These are phyloP conservation scores for Xylaria scruposa DNA, from an alignment of 495 filamentous ascomycete genomes.

Conservation along the genomic window DNA sequence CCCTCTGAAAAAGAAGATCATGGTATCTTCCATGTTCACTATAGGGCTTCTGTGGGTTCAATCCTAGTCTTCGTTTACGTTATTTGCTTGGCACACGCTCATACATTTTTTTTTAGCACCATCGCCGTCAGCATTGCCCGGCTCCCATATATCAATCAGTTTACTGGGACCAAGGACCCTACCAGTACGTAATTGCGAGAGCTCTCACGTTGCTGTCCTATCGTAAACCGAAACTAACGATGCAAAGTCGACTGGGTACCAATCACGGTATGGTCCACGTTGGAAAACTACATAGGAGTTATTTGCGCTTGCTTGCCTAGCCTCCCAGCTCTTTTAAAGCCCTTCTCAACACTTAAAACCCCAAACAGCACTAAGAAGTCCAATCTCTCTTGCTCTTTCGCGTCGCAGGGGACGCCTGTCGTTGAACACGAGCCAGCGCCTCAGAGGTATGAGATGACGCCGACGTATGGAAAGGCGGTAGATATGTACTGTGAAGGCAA, in stretches of 20 bases:
- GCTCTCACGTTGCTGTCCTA: not conserved
- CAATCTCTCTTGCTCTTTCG: not conserved
- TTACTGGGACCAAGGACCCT: conserved; percentile 5
- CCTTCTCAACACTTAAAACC: not conserved
- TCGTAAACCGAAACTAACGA: not conserved
- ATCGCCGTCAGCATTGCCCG: conserved; percentile 8
- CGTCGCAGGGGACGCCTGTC: not conserved
- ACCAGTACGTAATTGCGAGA: not conserved
- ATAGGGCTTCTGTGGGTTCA: conserved; percentile 56
- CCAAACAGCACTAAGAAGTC: not conserved
- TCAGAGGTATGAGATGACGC: not conserved
- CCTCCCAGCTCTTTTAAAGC: conserved; percentile 13
- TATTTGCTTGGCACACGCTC: too few relatives aligned
- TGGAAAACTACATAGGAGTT: conserved; percentile 10
- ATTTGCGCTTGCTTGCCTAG: conserved; percentile 17
- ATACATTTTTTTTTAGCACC: not conserved
- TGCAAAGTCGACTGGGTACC: conserved; percentile 13
- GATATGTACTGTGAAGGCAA: too few relatives aligned
- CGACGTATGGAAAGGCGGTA: too few relatives aligned
- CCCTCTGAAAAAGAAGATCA: conserved; percentile 52
- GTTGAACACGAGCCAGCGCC: not conserved
- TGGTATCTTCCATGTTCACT: conserved; percentile 58
- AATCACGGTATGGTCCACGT: conserved; percentile 1
- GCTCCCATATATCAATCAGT: conserved; percentile 15
- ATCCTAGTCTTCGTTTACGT: too few relatives aligned